Evolutionary conservation across 1,284 basidiomycete genomes (phyloP).

Genomic region (Moniliophthora roreri): DNA sequence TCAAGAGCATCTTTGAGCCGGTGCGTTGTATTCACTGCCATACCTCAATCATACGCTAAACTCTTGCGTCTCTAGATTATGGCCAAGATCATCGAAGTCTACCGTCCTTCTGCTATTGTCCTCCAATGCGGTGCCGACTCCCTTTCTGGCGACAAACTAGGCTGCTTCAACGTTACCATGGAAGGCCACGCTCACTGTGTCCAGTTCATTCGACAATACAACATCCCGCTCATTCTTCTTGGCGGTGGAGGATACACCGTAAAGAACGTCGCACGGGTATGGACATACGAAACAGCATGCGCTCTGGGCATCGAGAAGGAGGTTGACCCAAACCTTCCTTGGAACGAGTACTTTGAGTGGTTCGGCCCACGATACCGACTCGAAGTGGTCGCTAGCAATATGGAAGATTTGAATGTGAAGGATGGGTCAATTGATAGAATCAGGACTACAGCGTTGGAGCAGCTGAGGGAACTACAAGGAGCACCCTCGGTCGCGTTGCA

Average conservation of each 20-base stretch:
- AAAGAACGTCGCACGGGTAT: conserved; percentile 93
- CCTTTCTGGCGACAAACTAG: conserved; percentile 92
- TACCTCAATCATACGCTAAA: background rate
- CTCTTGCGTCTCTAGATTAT: conserved; percentile 64
- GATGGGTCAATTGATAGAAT: conserved; percentile 83
- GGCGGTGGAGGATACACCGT: conserved; percentile 98
- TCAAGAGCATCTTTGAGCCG: conserved; percentile 86
- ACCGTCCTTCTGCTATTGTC: conserved; percentile 85
- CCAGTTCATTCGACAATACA: conserved; percentile 81
- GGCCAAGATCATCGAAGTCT: conserved; percentile 87
- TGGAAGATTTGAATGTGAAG: conserved; percentile 90
- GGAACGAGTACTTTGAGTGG: conserved; percentile 98
- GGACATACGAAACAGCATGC: conserved; percentile 97
- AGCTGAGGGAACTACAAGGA: conserved; percentile 74
- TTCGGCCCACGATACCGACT: conserved; percentile 95
- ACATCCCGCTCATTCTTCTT: conserved; percentile 87
- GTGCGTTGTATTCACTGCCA: conserved; percentile 44
- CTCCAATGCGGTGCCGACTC: conserved; percentile 98
- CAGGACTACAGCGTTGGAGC: conserved; percentile 78
- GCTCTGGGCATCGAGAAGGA: conserved; percentile 81
- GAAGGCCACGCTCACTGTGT: conserved; percentile 93
- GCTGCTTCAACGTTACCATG: conserved; percentile 96
- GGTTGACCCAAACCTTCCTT: conserved; percentile 85
- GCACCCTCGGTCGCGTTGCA: conserved; percentile 91
- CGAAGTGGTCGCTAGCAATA: conserved; percentile 89